Evolutionary conservation across 768 basidiomycete species (phyloP).

Genomic region (Termitomyces sp.): DNA sequence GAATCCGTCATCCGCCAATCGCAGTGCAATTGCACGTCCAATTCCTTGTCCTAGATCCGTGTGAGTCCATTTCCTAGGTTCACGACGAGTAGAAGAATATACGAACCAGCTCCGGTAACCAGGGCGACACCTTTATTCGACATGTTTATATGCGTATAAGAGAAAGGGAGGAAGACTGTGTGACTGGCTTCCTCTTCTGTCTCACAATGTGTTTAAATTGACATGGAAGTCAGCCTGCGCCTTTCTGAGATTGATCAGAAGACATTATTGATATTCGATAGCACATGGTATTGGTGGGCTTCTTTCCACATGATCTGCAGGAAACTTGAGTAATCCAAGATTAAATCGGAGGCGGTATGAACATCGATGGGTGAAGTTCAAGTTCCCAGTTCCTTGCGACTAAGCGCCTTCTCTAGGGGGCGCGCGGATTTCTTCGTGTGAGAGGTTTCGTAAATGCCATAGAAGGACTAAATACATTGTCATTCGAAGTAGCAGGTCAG

Average conservation of each 20-base stretch:
- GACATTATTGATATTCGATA: neutral
- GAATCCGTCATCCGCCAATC: slow-evolving; percentile 15
- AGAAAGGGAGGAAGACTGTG: neutral
- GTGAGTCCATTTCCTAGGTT: neutral
- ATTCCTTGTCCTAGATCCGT: slow-evolving; percentile 11
- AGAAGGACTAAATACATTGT: neutral
- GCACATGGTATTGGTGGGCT: neutral
- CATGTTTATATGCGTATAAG: neutral
- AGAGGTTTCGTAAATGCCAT: neutral
- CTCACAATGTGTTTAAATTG: neutral
- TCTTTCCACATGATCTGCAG: neutral
- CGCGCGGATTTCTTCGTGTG: neutral
- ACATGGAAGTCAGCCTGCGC: neutral
- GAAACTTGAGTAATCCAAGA: neutral
- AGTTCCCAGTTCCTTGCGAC: neutral
- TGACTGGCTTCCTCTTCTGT: neutral
- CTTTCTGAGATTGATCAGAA: neutral
- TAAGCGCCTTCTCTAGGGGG: neutral
- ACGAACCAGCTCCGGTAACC: slow-evolving; percentile 11
- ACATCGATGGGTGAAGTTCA: neutral
- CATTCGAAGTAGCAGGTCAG: too few relatives aligned
- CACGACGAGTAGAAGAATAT: neutral
- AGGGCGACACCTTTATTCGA: slow-evolving; percentile 11
- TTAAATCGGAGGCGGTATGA: neutral
- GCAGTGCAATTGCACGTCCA: slow-evolving; percentile 15